phyloP scores from a whole-genome alignment of 371 early-diverging fungal genomes.

The Mortierella sp. region DNA sequence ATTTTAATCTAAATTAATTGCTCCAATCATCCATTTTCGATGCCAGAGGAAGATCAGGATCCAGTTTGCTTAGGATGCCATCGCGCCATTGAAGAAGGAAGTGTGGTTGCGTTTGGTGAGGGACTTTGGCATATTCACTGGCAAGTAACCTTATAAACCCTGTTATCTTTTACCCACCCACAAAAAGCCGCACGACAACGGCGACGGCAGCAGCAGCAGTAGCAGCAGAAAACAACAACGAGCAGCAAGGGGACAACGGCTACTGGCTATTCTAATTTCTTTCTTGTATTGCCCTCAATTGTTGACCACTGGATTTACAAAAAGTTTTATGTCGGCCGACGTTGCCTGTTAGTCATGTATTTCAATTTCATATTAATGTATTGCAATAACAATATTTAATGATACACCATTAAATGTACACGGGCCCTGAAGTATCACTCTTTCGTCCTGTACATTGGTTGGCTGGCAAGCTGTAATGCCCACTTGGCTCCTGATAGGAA shows the following conservation, averaged over 20 bases:
- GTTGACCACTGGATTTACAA: too few relatives aligned
- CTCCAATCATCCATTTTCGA: not conserved
- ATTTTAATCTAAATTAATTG: too few relatives aligned
- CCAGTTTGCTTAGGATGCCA: conserved; percentile 81
- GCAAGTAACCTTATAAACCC: conserved; percentile 57
- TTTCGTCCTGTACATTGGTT: too few relatives aligned
- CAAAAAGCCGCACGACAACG: too few relatives aligned
- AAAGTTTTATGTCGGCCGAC: too few relatives aligned
- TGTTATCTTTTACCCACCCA: not conserved
- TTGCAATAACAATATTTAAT: not conserved
- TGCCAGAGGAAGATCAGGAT: conserved; percentile 57
- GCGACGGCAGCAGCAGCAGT: too few relatives aligned
- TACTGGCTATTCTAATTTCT: too few relatives aligned
- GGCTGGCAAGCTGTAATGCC: too few relatives aligned
- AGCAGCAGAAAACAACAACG: too few relatives aligned
- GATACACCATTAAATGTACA: not conserved
- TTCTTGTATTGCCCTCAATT: too few relatives aligned
- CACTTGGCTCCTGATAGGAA: too few relatives aligned
- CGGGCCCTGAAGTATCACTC: not conserved
- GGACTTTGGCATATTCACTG: conserved; percentile 88
- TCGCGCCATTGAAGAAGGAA: conserved; percentile 81
- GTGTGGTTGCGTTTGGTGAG: conserved; percentile 86
- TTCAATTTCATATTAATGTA: not conserved
- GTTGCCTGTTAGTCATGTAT: not conserved
- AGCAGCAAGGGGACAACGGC: too few relatives aligned